Evolutionary conservation across 805 yeast genomes (phyloP), one percentile per base, ranked within the genome.

Genomic region (Zygotorulaspora chibaensis): DNA sequence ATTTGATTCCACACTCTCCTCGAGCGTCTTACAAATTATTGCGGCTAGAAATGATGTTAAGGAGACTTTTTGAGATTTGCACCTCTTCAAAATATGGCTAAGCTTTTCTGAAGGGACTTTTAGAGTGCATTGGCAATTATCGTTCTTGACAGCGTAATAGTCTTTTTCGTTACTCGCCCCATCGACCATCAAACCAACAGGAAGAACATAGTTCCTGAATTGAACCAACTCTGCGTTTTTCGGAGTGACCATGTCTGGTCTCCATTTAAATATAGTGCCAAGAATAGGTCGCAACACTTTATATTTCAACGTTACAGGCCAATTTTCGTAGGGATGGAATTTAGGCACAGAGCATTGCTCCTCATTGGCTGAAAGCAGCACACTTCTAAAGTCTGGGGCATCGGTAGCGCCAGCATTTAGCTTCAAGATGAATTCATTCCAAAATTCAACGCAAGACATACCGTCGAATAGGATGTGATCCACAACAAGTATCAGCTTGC

Each of bases 381-480:
- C 35, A 3, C 17, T 38, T 11, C 20, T 17, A 11, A n/a, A 27
- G 25, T 16, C 20, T 11, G 38, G 44, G 13, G 10, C 20, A 2
- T 23, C 13, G 5, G 28, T 27, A 23, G 8, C 8, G 3, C 20
- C 30, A n/a, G 28, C 23, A 12, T 38, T 35, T 23, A 62, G 41
- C 4, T 35, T 23, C 7, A 41, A 29, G 45, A 62, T 15, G 15
- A 62, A 43, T 1, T 43, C 28, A 15, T 50, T 48, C 56, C 57
- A 55, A 27, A 62, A 49, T 9, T 51, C 47, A 1, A 54, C 55
- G 17, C 55, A 49, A 1, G 64, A 54, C 38, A 59, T 48, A 8
- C 67, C 67, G 49, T 62, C 67, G 41, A 55, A 55, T 13, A 60
- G 43, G 1, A 51, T 51, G 45, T 62, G 67, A 35, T 60, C 61